Evolutionary conservation across 352 stramenopile genomes (phyloP), one percentile per base, ranked within the genome.

Genomic region (Thalassiosira oceanica): DNA sequence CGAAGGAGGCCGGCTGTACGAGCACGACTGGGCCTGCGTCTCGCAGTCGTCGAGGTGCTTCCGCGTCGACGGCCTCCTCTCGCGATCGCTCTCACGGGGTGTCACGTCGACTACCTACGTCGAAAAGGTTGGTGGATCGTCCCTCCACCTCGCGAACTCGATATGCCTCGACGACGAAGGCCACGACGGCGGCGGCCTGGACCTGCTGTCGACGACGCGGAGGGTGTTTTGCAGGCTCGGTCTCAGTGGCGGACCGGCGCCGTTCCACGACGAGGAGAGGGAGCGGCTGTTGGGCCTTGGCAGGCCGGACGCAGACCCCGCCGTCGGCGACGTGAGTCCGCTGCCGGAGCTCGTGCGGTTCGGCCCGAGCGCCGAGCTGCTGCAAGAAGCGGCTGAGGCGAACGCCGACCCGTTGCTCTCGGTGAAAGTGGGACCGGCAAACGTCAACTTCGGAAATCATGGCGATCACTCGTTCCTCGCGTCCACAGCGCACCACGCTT

Each of bases 361-460:
- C 15, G 41, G n/a, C n/a, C n/a, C n/a, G n/a, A n/a, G 29, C 15
- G 41, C 11, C 26, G 16, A 6, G 5, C 3, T 53, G 15, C 45
- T 28, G 39, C 11, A 53, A 43, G 5, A 24, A 53, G 5, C 21
- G 33, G 11, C 16, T 3, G 21, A 39, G 21, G 21, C 16, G 21
- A 52, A 15, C n/a, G 18, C 21, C 13, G 8, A 7, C 6, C 26
- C 41, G 26, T 49, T 53, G 39, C 45, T 53, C n/a, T 29, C 26
- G n/a, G 45, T 53, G 8, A 53, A 29, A 29, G 45, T 53, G 10
- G 18, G 45, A 8, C 45, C 45, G 5, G 24, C 33, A 37, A 13
- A 53, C 45, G 21, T 53, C 2, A 53, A 53, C 15, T 37, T 39
- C 21, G 45, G 15, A 53, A 37, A 53, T 42, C 45, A 53, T 15